phyloP scores from a whole-genome alignment of 768 basidiomycete genomes.

The Hygrophorus pudorinus region DNA sequence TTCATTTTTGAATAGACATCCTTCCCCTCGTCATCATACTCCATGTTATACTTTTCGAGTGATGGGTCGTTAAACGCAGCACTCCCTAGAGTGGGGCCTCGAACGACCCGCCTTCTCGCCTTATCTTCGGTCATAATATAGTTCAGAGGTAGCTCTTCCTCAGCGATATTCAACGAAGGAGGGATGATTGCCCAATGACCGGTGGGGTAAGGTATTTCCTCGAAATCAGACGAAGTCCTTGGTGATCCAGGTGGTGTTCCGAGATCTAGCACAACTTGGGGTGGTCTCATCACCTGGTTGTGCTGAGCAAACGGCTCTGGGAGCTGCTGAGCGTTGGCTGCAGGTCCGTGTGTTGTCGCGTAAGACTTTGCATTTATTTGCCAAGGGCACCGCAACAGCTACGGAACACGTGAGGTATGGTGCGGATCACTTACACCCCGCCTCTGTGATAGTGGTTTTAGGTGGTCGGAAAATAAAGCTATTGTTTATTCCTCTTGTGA shows the following conservation, averaged over 20 bases:
- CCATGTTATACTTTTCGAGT: no score
- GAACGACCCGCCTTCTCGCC: slow-evolving; percentile 39
- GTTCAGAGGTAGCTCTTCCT: slow-evolving; percentile 40
- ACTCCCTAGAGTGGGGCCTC: slow-evolving; percentile 12
- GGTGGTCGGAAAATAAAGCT: no score
- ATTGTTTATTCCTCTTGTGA: slow-evolving; percentile 11
- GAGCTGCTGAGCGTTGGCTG: background rate
- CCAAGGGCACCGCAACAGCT: no score
- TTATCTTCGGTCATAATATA: slow-evolving; percentile 60
- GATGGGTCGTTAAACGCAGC: no score
- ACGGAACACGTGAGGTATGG: no score
- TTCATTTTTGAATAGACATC: slow-evolving; percentile 42
- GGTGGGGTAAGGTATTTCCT: slow-evolving; percentile 55
- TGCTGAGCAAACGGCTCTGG: background rate
- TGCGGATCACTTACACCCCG: no score
- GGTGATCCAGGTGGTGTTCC: slow-evolving; percentile 43
- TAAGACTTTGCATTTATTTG: no score
- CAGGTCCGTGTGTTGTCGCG: background rate
- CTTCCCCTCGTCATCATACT: slow-evolving; percentile 37
- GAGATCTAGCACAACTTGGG: slow-evolving; percentile 64
- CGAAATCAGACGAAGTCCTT: slow-evolving; percentile 57
- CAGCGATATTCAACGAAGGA: slow-evolving; percentile 14
- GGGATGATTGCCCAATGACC: slow-evolving; percentile 19
- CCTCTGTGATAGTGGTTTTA: no score
- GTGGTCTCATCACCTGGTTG: slow-evolving; percentile 45